Percentiles rank a stretch among this genome's conserved stretches.
Evolutionary conservation across 208 protist species (phyloP).

Genomic region (Leishmania tarentolae): DNA sequence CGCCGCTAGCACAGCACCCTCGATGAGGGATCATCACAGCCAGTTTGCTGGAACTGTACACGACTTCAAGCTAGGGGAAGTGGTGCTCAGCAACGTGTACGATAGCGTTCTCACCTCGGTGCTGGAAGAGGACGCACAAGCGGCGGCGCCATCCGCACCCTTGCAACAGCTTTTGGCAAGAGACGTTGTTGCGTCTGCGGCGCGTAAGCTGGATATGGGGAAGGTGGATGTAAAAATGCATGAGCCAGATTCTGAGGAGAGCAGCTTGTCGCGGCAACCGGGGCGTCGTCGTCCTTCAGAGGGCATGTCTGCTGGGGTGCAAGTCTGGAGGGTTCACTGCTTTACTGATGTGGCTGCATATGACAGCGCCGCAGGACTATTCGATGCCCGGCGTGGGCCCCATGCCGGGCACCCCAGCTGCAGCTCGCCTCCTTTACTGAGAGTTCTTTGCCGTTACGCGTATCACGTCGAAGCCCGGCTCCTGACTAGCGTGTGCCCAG

Average conservation of each 20-base stretch:
- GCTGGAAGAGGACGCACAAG: neutral
- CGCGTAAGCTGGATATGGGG: neutral
- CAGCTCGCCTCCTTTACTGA: slow-evolving; percentile 7
- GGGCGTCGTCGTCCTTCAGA: neutral
- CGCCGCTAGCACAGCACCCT: neutral
- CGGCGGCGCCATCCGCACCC: neutral
- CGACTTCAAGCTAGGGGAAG: slow-evolving; percentile 7
- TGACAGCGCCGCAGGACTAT: neutral
- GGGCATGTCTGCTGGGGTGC: slow-evolving; percentile 2
- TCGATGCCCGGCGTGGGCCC: neutral
- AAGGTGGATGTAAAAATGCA: neutral
- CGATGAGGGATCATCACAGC: neutral
- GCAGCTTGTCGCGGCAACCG: neutral
- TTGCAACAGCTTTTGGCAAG: neutral
- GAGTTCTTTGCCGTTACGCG: slow-evolving; percentile 24
- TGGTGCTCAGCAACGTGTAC: slow-evolving; percentile 18
- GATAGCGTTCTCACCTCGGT: slow-evolving; percentile 8
- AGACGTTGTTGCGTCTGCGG: neutral
- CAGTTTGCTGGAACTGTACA: neutral
- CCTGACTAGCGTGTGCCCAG: slow-evolving; percentile 8
- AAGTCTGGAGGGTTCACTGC: slow-evolving; percentile 22
- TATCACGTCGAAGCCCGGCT: slow-evolving; percentile 24
- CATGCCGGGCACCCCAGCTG: neutral
- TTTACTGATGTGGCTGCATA: slow-evolving; percentile 8
- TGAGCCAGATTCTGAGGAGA: neutral